These are phyloP conservation scores for Trichoderma sp. DNA, from an alignment of 2,329 filamentous ascomycete species.

Conservation along the genomic window DNA sequence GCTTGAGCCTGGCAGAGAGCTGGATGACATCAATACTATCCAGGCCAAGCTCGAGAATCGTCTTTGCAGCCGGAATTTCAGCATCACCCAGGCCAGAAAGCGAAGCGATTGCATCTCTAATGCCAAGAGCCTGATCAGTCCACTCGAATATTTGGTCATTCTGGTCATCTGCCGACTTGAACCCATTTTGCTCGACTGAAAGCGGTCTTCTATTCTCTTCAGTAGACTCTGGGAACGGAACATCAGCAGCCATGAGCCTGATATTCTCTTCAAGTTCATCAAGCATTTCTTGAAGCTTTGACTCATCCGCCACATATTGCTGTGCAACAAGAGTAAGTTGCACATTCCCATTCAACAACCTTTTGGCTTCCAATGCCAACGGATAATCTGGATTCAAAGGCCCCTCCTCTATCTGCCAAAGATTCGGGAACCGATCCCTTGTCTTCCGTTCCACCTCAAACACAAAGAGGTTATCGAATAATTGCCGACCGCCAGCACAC, in stretches of 20 bases:
- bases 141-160: slow-evolving; percentile 53
- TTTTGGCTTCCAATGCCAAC: slow-evolving; percentile 72
- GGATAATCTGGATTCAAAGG: slow-evolving; percentile 66
- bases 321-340: slow-evolving; percentile 62
- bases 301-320: slow-evolving; percentile 37
- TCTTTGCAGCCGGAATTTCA: slow-evolving; percentile 58
- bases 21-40: slow-evolving; percentile 94
- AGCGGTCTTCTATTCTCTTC: neutral
- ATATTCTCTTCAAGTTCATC: slow-evolving; percentile 39
- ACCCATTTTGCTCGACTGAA: neutral
- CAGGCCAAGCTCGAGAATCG: slow-evolving; percentile 79
- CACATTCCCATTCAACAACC: slow-evolving; percentile 50
- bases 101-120: slow-evolving; percentile 64
- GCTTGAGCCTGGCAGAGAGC: slow-evolving; percentile 70
- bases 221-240: neutral
- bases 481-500: slow-evolving; percentile 58
- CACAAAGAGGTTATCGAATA: slow-evolving; percentile 83
- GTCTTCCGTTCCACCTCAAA: slow-evolving; percentile 62
- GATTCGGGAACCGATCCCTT: slow-evolving; percentile 28
- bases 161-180: neutral
- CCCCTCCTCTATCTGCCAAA: slow-evolving; percentile 59
- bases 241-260: slow-evolving; percentile 19
- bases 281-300: slow-evolving; percentile 39
- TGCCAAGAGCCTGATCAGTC: slow-evolving; percentile 51
- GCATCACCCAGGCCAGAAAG: slow-evolving; percentile 57